Percentiles rank a stretch among this genome's conserved stretches.
Conservation (phyloP, 208 protist genomes). For the Leishmania arabica region DNA sequence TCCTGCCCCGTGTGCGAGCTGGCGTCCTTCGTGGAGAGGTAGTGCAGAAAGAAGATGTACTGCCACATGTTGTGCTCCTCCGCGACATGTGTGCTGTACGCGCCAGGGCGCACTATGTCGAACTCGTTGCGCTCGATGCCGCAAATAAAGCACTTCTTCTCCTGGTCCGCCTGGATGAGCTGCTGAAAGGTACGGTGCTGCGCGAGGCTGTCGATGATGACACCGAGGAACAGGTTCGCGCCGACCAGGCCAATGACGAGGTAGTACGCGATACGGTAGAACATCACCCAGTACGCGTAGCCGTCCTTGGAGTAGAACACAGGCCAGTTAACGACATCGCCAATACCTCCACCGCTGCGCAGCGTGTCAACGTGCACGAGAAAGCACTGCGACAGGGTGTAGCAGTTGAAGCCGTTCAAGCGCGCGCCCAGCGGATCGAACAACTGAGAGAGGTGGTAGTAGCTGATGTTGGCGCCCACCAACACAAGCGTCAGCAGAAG, state of each 20-base stretch:
- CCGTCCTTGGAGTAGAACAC: slow-evolving; percentile 49
- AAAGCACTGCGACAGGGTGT: slow-evolving; percentile 76
- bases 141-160: slow-evolving; percentile 94
- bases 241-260: slow-evolving; percentile 80
- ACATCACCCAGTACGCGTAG: slow-evolving; percentile 84
- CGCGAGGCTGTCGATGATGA: slow-evolving; percentile 94
- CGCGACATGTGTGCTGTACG: slow-evolving; percentile 84
- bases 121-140: slow-evolving; percentile 83
- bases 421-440: slow-evolving; percentile 43
- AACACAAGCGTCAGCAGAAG: slow-evolving; percentile 63
- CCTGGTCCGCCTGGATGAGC: slow-evolving; percentile 65
- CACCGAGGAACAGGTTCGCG: slow-evolving; percentile 93
- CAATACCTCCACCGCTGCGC: slow-evolving; percentile 73
- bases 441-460: slow-evolving; percentile 62
- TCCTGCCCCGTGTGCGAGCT: slow-evolving; percentile 82
- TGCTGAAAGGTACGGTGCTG: slow-evolving; percentile 70
- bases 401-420: slow-evolving; percentile 73
- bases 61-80: slow-evolving; percentile 96
- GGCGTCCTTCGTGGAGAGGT: slow-evolving; percentile 70
- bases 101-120: slow-evolving; percentile 67
- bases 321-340: slow-evolving; percentile 72
- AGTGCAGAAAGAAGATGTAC: slow-evolving; percentile 94
- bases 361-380: slow-evolving; percentile 77
- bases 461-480: slow-evolving; percentile 62
- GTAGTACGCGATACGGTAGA: slow-evolving; percentile 91